phyloP scores from a whole-genome alignment of 345 rosid species.

The Alliaria petiolata region DNA sequence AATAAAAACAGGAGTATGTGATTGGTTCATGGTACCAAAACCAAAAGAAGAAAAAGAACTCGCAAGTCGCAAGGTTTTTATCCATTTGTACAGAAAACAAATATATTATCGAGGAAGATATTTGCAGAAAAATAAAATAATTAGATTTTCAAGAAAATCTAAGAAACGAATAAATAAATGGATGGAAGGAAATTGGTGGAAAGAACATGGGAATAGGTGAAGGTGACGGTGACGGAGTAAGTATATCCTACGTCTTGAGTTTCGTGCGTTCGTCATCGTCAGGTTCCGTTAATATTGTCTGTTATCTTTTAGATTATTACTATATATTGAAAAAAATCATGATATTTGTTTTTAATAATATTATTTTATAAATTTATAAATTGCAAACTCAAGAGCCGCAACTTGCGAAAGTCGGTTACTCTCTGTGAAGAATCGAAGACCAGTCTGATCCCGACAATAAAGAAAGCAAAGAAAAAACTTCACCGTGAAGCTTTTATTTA shows the following conservation, averaged over 20 bases:
- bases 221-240: slow-evolving; percentile 29
- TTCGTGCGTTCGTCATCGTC: slow-evolving; percentile 20
- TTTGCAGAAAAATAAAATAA: not conserved
- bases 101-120: slow-evolving; percentile 14
- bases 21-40: slow-evolving; percentile 29
- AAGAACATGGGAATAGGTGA: slow-evolving; percentile 26
- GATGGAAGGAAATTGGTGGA: not conserved
- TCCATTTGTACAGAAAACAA: not conserved
- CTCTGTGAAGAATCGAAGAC: slow-evolving; percentile 11
- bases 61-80: slow-evolving; percentile 24
- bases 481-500: slow-evolving; percentile 12
- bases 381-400: slow-evolving; percentile 20
- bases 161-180: not conserved
- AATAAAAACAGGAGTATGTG: slow-evolving; percentile 8
- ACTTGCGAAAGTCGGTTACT: slow-evolving; percentile 26
- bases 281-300: slow-evolving; percentile 21
- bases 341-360: not conserved
- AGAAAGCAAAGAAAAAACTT: slow-evolving; percentile 19
- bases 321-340: not conserved
- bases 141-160: not conserved
- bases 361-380: not conserved
- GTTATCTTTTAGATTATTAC: not conserved
- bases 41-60: not conserved
- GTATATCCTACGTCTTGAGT: not conserved
- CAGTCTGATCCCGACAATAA: slow-evolving; percentile 29